Conservation (phyloP, 441 rosid genomes). For the Mallotus japonicus region DNA sequence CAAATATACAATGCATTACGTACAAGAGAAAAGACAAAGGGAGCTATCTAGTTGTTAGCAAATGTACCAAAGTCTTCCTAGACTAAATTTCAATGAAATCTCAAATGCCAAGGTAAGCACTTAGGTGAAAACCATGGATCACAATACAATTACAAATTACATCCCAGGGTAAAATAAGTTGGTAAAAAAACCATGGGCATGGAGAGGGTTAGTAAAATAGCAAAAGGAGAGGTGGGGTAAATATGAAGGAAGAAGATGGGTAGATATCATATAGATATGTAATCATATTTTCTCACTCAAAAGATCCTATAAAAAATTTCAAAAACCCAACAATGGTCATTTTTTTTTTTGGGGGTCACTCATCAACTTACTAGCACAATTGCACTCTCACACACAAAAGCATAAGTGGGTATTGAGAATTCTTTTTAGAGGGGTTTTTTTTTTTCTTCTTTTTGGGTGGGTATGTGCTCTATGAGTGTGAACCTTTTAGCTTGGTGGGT, state of each 20-base stretch:
- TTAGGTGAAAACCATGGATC: slow-evolving; percentile 15
- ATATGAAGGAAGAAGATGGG: not conserved
- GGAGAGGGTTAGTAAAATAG: slow-evolving; percentile 17
- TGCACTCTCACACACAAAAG: slow-evolving; percentile 18
- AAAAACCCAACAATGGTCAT: slow-evolving; percentile 2
- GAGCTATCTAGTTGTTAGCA: slow-evolving; percentile 39
- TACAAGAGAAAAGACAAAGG: slow-evolving; percentile 20
- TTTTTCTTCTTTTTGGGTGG: slow-evolving; percentile 13
- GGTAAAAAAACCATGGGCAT: slow-evolving; percentile 20
- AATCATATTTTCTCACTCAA: not conserved
- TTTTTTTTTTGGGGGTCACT: not conserved
- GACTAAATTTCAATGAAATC: not conserved
- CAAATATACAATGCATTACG: slow-evolving; percentile 49
- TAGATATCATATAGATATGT: not conserved
- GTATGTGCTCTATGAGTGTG: not conserved
- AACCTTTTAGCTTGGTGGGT: slow-evolving; percentile 6
- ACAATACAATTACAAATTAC: not conserved
- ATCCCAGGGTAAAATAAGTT: slow-evolving; percentile 11
- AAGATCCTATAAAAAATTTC: slow-evolving; percentile 8
- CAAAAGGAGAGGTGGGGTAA: not conserved
- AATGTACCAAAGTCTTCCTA: slow-evolving; percentile 18
- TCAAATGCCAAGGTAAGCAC: slow-evolving; percentile 22
- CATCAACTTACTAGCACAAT: slow-evolving; percentile 1
- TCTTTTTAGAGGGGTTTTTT: not conserved
- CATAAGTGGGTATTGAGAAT: not conserved